These are phyloP conservation scores for Nothophytophthora sp. DNA, from an alignment of 352 stramenopile species.

Conservation along the genomic window DNA sequence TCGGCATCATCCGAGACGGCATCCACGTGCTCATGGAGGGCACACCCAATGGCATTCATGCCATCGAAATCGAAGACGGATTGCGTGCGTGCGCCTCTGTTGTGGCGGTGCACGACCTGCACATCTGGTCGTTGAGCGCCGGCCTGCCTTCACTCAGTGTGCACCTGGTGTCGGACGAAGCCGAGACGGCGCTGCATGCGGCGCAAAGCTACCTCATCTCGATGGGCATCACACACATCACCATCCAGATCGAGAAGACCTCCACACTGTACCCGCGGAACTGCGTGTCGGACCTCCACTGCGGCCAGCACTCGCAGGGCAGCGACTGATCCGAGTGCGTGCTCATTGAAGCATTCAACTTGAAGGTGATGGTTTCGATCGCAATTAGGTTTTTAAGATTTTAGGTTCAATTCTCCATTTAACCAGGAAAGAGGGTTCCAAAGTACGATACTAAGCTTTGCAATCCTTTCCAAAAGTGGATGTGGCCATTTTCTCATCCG, in stretches of 20 bases:
- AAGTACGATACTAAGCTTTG: too few species aligned
- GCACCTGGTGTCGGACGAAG: slow-evolving; percentile 85
- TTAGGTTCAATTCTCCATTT: too few species aligned
- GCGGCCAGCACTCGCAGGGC: slow-evolving; percentile 81
- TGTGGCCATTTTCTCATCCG: too few species aligned
- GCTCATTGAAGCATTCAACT: too few species aligned
- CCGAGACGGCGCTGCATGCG: slow-evolving; percentile 62
- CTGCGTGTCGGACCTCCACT: slow-evolving; percentile 67
- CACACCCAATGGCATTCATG: slow-evolving; percentile 91
- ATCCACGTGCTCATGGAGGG: slow-evolving; percentile 96
- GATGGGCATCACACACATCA: slow-evolving; percentile 87
- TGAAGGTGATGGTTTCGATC: too few species aligned
- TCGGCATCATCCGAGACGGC: slow-evolving; percentile 90
- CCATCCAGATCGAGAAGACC: slow-evolving; percentile 87
- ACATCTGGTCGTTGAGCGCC: slow-evolving; percentile 97
- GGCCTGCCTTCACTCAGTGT: slow-evolving; percentile 91
- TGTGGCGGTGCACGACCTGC: slow-evolving; percentile 95
- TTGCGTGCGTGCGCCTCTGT: slow-evolving; percentile 86
- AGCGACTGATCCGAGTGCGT: too few species aligned
- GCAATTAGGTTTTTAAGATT: too few species aligned
- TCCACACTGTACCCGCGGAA: slow-evolving; percentile 69
- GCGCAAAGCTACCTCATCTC: slow-evolving; percentile 75
- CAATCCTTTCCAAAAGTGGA: too few species aligned
- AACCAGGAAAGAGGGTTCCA: too few species aligned
- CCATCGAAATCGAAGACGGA: slow-evolving; percentile 80